Conservation (phyloP, 805 yeast species). For the Monosporozyma yasuniensis region DNA sequence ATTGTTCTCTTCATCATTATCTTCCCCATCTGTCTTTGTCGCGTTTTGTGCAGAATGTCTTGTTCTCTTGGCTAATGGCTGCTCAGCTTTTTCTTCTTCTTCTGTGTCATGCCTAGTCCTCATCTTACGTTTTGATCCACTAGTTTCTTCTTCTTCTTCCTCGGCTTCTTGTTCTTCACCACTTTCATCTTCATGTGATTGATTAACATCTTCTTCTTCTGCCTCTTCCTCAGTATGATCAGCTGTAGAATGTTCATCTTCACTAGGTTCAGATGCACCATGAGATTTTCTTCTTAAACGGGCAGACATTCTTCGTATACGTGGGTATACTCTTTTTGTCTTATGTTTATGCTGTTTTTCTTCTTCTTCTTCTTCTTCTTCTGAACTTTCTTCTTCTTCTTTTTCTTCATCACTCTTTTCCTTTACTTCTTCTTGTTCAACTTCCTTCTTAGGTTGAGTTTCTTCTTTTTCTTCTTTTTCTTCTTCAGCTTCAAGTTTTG, state of each 20-base stretch:
- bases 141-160: conserved; percentile 3
- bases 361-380: background rate
- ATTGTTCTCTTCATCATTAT: background rate
- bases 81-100: background rate
- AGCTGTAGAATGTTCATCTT: conserved; percentile 8
- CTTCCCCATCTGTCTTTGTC: conserved; percentile 1
- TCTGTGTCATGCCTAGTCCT: background rate
- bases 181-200: conserved; percentile 8
- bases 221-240: conserved; percentile 11
- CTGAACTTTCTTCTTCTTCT: conserved; percentile 5
- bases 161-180: conserved; percentile 2
- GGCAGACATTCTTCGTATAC: conserved; percentile 2
- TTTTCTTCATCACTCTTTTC: conserved; percentile 4
- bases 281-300: conserved; percentile 5
- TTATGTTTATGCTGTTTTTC: background rate
- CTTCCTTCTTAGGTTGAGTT: background rate
- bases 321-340: background rate
- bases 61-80: conserved; percentile 21
- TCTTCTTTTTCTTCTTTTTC: background rate
- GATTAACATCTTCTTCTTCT: conserved; percentile 11
- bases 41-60: conserved; percentile 11
- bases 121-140: conserved; percentile 4
- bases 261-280: conserved; percentile 9
- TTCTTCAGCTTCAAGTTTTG: background rate
- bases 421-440: conserved; percentile 7